A percentile compares a stretch with the other conserved stretches of the same genome.
Evolutionary conservation across 139 green algal species (phyloP).

Genomic region (Mesostigma viride): DNA sequence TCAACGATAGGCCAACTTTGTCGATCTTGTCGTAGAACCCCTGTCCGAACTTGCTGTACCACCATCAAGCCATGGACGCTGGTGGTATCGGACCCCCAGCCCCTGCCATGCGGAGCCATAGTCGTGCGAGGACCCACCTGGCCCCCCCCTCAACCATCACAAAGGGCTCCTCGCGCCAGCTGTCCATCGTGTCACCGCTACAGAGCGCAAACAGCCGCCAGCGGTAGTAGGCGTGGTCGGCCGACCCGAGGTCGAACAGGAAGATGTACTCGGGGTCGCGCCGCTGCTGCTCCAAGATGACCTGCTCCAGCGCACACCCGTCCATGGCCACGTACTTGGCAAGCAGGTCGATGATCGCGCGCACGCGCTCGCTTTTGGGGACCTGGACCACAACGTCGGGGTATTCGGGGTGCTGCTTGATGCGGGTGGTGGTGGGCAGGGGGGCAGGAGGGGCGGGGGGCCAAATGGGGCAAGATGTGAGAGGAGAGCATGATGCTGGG

Average conservation of each 20-base stretch:
- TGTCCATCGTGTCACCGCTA: conserved; percentile 35
- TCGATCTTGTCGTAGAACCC: too few relatives aligned
- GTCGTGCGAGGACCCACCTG: conserved; percentile 45
- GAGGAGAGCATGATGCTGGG: too few relatives aligned
- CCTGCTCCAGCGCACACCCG: conserved; percentile 64
- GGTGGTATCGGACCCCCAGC: too few relatives aligned
- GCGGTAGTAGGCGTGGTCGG: conserved; percentile 85
- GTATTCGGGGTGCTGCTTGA: background rate
- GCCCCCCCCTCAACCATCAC: conserved; percentile 72
- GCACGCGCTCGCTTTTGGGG: conserved; percentile 51
- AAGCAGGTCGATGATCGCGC: conserved; percentile 81
- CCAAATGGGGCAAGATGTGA: too few relatives aligned
- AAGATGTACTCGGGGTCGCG: conserved; percentile 75
- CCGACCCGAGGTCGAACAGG: conserved; percentile 63
- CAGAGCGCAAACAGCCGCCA: conserved; percentile 59
- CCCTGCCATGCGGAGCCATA: too few relatives aligned
- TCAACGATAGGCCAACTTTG: too few relatives aligned
- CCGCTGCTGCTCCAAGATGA: conserved; percentile 65
- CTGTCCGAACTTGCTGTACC: too few relatives aligned
- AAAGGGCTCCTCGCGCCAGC: conserved; percentile 24
- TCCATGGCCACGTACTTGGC: conserved; percentile 73
- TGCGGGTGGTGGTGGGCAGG: too few relatives aligned
- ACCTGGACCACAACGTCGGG: conserved; percentile 51
- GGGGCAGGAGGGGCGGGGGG: too few relatives aligned
- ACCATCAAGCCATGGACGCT: too few relatives aligned